Evolutionary conservation across 768 basidiomycete species (phyloP).

Genomic region (Tylopilus subfusipes): DNA sequence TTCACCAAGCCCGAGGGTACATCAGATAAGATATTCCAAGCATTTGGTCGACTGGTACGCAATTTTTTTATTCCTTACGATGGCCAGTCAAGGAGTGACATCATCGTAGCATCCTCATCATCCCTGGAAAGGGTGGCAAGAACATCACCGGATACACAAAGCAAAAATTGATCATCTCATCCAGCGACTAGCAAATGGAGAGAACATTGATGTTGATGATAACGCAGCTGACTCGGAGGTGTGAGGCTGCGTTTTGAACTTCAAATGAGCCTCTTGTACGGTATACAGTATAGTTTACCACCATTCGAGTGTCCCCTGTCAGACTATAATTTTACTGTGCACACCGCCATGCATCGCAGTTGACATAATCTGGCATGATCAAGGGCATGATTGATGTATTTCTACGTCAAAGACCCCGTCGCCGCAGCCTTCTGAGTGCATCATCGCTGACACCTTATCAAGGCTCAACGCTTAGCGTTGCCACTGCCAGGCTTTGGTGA

Average conservation of each 20-base stretch:
- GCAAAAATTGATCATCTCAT: conserved; percentile 81
- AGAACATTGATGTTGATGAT: conserved; percentile 42
- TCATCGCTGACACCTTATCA: no score
- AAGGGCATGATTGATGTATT: no score
- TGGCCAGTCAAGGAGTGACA: neutral
- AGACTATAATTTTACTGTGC: conserved; percentile 15
- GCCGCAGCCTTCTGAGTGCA: no score
- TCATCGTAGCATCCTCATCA: conserved; percentile 73
- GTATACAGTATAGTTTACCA: neutral
- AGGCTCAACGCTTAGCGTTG: no score
- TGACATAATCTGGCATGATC: neutral
- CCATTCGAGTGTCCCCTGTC: neutral
- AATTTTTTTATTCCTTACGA: neutral
- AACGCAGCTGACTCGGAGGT: conserved; percentile 25
- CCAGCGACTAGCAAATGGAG: conserved; percentile 54
- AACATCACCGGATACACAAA: conserved; percentile 87
- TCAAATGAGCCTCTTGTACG: conserved; percentile 2
- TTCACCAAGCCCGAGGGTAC: conserved; percentile 72
- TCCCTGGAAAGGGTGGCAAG: conserved; percentile 95
- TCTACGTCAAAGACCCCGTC: no score
- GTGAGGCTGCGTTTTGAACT: conserved; percentile 10
- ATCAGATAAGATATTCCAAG: conserved; percentile 80
- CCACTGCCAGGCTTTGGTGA: no score
- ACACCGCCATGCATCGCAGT: conserved; percentile 1
- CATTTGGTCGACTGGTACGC: conserved; percentile 67